Conservation (phyloP, 768 basidiomycete species). For the Lactarius sanguifluus region DNA sequence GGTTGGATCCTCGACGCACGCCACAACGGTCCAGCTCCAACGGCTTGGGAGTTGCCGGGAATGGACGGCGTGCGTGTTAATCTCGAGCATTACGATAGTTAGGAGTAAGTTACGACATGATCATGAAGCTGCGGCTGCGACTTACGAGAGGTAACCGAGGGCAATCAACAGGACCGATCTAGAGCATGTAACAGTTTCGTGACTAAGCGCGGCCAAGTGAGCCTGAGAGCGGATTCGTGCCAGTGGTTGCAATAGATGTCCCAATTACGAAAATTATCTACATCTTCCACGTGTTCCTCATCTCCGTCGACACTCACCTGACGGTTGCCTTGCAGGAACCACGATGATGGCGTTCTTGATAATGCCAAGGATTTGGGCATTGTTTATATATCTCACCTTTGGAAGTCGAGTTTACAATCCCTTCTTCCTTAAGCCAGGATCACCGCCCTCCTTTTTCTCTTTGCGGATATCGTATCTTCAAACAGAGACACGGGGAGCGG, state of each 20-base stretch:
- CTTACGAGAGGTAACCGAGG: background rate
- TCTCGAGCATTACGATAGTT: background rate
- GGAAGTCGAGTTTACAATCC: constrained; percentile 20
- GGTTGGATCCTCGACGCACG: background rate
- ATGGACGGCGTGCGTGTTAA: constrained; percentile 14
- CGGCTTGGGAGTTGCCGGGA: background rate
- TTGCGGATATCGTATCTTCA: constrained; percentile 15
- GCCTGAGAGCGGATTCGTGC: background rate
- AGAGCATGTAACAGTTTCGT: constrained; percentile 4
- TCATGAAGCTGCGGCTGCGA: constrained; percentile 1
- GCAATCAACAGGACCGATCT: background rate
- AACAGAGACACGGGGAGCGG: background rate
- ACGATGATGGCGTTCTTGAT: constrained; percentile 12
- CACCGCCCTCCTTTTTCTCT: constrained; percentile 19
- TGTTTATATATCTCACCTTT: constrained; percentile 10
- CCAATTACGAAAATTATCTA: background rate
- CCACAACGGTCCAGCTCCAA: background rate
- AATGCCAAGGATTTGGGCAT: background rate
- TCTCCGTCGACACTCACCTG: constrained; percentile 1
- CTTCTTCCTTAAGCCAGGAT: constrained; percentile 17
- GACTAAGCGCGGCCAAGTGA: background rate
- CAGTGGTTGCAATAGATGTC: background rate
- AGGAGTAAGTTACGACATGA: background rate
- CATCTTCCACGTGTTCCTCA: background rate
- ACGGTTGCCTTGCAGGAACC: background rate